A percentile compares a stretch with the other conserved stretches of the same genome.
phyloP scores from a whole-genome alignment of 2,329 filamentous ascomycete genomes.

The Lachnellula suecica region DNA sequence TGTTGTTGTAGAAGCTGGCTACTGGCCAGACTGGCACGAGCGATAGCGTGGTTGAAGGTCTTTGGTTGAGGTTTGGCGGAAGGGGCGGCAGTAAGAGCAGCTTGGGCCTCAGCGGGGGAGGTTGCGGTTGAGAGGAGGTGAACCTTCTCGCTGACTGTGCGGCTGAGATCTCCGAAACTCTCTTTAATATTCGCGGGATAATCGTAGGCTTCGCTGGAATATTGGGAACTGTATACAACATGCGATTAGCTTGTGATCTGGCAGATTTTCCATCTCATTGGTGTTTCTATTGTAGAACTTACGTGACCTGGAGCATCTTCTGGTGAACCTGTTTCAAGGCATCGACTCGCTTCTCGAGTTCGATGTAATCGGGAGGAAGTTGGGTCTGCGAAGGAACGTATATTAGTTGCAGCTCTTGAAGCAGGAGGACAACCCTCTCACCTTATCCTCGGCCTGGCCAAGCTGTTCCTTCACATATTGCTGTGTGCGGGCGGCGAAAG shows the following conservation, averaged over 20 bases:
- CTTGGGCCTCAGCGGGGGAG: slow-evolving; percentile 88
- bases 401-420: slow-evolving; percentile 4
- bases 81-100: slow-evolving; percentile 85
- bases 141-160: slow-evolving; percentile 95
- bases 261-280: neutral
- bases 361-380: slow-evolving; percentile 94
- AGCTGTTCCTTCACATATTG: slow-evolving; percentile 99
- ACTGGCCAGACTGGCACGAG: slow-evolving; percentile 82
- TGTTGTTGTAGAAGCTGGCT: slow-evolving; percentile 85
- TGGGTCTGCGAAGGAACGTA: slow-evolving; percentile 65
- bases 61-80: slow-evolving; percentile 92
- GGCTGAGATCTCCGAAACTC: slow-evolving; percentile 93
- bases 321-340: slow-evolving; percentile 95
- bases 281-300: slow-evolving; percentile 40
- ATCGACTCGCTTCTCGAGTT: slow-evolving; percentile 98
- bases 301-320: slow-evolving; percentile 97
- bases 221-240: slow-evolving; percentile 69
- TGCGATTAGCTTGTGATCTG: neutral
- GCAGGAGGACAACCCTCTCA: slow-evolving; percentile 34
- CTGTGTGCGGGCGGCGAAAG: slow-evolving; percentile 89
- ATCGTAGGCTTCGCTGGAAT: slow-evolving; percentile 84
- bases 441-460: slow-evolving; percentile 92
- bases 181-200: slow-evolving; percentile 98
- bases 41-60: slow-evolving; percentile 96
- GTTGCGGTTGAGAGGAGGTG: slow-evolving; percentile 82